phyloP scores from a whole-genome alignment of 208 protist species.

The Blechomonas ayalai region DNA sequence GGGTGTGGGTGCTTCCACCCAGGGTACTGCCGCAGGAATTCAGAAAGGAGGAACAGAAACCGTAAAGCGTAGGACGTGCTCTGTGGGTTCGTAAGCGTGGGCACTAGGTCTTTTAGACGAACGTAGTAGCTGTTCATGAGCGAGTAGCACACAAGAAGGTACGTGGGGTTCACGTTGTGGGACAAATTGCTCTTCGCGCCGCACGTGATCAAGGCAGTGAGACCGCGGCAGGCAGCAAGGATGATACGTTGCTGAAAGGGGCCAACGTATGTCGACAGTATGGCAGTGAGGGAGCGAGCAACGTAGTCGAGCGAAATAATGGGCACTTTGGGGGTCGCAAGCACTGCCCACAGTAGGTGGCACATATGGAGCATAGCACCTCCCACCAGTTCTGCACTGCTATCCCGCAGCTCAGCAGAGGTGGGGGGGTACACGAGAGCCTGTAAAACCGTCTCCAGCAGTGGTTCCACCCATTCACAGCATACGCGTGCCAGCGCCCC shows the following conservation, averaged over 20 bases:
- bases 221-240: constrained; percentile 42
- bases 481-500: constrained; percentile 37
- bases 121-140: constrained; percentile 87
- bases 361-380: constrained; percentile 47
- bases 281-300: constrained; percentile 27
- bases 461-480: constrained; percentile 48
- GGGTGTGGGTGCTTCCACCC: constrained; percentile 50
- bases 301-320: constrained; percentile 51
- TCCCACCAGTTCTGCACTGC: constrained; percentile 16
- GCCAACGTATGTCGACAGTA: constrained; percentile 81
- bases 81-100: constrained; percentile 32
- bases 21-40: constrained; percentile 73
- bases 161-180: constrained; percentile 37
- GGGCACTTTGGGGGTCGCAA: constrained; percentile 36
- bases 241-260: constrained; percentile 76
- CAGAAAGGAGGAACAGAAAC: constrained; percentile 85
- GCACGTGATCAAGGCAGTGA: constrained; percentile 71
- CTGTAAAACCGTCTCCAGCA: constrained; percentile 48
- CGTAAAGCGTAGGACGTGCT: constrained; percentile 68
- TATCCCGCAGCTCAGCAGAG: constrained; percentile 5
- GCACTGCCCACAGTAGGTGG: constrained; percentile 29
- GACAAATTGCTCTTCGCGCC: constrained; percentile 26
- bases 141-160: constrained; percentile 69
- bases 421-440: constrained; percentile 20
- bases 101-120: constrained; percentile 34